Base-by-base conservation (phyloP, 805 yeast genomes). In the Starmerella bombi region DNA sequence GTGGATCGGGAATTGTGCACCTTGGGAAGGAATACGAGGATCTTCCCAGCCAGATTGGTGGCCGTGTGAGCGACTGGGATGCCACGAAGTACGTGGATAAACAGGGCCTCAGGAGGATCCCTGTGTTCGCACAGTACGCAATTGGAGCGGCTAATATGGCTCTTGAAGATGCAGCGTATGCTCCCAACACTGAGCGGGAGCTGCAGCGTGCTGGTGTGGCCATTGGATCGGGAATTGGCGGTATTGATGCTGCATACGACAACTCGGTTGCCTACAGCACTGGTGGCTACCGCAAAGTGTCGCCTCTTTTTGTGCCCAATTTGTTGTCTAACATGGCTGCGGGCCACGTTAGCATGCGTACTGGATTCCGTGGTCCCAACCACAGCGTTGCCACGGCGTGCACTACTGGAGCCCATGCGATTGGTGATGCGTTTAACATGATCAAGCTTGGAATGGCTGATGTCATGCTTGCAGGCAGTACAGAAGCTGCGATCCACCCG, bases 191-290 rank as follows among this genome's bases (percentile, higher is more conserved):
- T 1, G 61, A 59, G 1, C 25, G 40, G 1, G 42, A 44, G 36
- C 44, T 42, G 23, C 33, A 46, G 17, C 54, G 57, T 3, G 46
- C 69, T 53, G 54, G 96, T 2, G 85, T 82, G 2, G 77, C 84
- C n/a, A 72, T 88, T 7, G 98, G 97, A 1, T 77, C 94, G 1
- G 94, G 96, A 0, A 81, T 91, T 37, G 97, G 96, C 0, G 81
- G 93, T 2, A 68, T 88, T 36, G 77, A 74, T 15, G 93, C 83
- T 44, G 59, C 73, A 0, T 75, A 74, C 52, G 78, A 72, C 3
- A 82, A 78, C 50, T 59, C 83, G 1, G 66, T 73, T 12, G 64
- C 66, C 2, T 72, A 73, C 45, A 52, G 58, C 16, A 48, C 54
- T 3, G 60, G 64, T 15, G 80, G 80, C 0, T 80, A 78, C 56